Evolutionary conservation across 805 yeast genomes (phyloP), one percentile per base, ranked within the genome.

Genomic region (Myxozyma kluyveri): DNA sequence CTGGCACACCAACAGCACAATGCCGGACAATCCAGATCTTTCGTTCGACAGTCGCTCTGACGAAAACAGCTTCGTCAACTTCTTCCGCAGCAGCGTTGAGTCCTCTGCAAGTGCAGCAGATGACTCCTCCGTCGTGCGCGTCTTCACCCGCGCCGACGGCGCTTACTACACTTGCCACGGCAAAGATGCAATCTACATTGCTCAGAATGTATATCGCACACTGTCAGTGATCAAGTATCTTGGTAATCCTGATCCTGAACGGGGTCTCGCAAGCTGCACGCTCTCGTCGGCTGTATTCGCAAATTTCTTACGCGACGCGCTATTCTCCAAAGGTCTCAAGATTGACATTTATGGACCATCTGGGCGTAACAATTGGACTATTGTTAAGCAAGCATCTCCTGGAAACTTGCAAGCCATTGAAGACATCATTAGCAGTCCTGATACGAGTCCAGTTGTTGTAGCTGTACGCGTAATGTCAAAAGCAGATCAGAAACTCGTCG

Each of bases 331-430:
- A 43, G 88, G 89, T 17, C 77, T 76, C 63, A 88, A 88, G 66
- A 78, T 93, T 17, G 96, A 90, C 64, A 78, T 93, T 17, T 91
- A 86, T 66, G 62, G 59, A n/a, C 49, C 63, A 10, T 66, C 69
- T 31, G 61, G 66, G 22, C 57, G 64, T 4, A 47, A 61, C 37
- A 64, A 71, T 68, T 55, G 91, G 96, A 79, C 74, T 68, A 45
- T 70, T 78, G 47, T 60, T 71, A 57, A 77, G 73, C 70, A 75
- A 39, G 96, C 96, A 0, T 84, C 96, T 1, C 97, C 98, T 0
- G 99, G 99, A 4, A 90, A 93, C 67, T 71, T 90, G 45, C 86
- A 83, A 52, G 82, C 75, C 39, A 79, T 86, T 42, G 96, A 87
- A 59, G 89, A 85, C 31, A 70, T 88, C 69, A 73, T 88, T 57